Base-by-base conservation (phyloP, 2,329 filamentous ascomycete species). In the Zopfia rhizophila region DNA sequence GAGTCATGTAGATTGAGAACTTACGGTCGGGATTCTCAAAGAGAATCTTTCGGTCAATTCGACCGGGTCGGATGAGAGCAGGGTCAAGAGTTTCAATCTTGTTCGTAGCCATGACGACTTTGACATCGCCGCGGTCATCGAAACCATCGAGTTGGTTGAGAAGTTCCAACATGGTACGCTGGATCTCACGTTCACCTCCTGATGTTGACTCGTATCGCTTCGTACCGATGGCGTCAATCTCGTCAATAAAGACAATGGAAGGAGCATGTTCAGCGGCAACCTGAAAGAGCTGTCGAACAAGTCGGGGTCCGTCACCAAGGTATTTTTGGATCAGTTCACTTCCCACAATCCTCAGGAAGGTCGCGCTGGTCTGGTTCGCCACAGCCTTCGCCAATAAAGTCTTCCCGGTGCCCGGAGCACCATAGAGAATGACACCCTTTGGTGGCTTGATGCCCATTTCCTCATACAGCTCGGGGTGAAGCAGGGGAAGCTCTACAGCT, bases 381-480 rank as follows among this genome's bases (percentile, higher is more conserved):
- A 99, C 94, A 7, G 94, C 94, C 79, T 97, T 97, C 51, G 94
- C 94, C 46, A 99, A 80, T 3, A 97, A 80, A 4, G 92, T 97
- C 79, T 97, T 99, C 74, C 94, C 94, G 7, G 94, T 99, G 74
- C 94, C 94, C 0, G 94, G 94, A 4, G 91, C 91, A 77, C 94
- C 94, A 72, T 99, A 99, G 18, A 99, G 87, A 66, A 99, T 99
- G 63, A 99, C 94, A 82, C 94, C 94, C 83, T 99, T 99, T 51
- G 94, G 94, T 4, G 94, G 94, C 76, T 99, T 99, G 82, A 99
- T 97, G 68, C 94, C 94, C 94, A 99, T 99, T 79, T 99, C 94
- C 75, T 99, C 94, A 75, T 99, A 99, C 39, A 99, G 79, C 75
- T 99, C 94, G 0, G 94, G 94, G 71, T 99, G 94, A 48, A 99